Conservation (phyloP, 345 rosid species). For the Aquilaria yunnanensis region DNA sequence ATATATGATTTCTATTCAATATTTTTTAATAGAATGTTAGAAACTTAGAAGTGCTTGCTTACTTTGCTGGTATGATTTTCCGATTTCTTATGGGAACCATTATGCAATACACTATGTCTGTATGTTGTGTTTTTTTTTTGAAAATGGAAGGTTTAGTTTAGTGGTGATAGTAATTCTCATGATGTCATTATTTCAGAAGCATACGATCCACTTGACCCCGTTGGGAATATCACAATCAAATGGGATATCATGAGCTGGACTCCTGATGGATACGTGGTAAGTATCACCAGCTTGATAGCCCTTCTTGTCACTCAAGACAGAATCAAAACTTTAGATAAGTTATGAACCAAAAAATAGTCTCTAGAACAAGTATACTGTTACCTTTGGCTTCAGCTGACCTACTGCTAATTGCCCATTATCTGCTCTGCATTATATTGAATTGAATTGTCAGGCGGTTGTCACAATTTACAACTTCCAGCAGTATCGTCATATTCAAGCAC, state of each 20-base stretch:
- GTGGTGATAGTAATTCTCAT: neutral
- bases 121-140: conserved; percentile 7
- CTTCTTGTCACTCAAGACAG: neutral
- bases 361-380: neutral
- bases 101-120: too few species aligned
- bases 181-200: conserved; percentile 39
- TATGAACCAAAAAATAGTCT: neutral
- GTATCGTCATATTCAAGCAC: conserved; percentile 76
- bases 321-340: neutral
- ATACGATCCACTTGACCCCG: conserved; percentile 87
- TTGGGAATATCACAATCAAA: conserved; percentile 84
- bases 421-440: conserved; percentile 7
- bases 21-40: neutral
- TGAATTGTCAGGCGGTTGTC: conserved; percentile 52
- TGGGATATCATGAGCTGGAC: conserved; percentile 89
- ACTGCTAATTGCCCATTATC: neutral
- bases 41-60: neutral
- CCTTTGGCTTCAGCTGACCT: neutral
- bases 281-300: conserved; percentile 11
- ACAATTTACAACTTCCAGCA: conserved; percentile 75
- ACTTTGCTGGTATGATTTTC: neutral
- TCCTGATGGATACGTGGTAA: conserved; percentile 83
- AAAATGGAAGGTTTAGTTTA: neutral
- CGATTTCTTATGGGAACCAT: neutral
- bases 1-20: too few species aligned